Evolutionary conservation across 495 filamentous ascomycete genomes (phyloP), one percentile per base, ranked within the genome.

Genomic region (Neurospora tetrasperma): DNA sequence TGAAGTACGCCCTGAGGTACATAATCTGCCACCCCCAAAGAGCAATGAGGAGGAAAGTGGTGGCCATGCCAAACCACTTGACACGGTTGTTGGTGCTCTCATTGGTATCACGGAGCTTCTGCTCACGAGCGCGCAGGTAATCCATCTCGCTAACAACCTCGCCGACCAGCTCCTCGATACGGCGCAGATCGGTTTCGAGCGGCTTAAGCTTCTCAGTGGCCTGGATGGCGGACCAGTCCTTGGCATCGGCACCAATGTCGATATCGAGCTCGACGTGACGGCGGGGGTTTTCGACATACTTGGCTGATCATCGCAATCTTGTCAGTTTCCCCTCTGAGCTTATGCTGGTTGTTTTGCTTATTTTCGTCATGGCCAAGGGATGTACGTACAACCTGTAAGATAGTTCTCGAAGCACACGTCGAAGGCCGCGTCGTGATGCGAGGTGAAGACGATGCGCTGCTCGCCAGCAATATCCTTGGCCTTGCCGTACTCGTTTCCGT

Each of bases 61-160:
- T 98, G 46, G 90, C 90, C 81, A 98, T 92, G 2, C 94, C 94
- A 82, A 99, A 99, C 93, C 93, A 98, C 85, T 98, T 99, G 71
- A 99, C 96, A 72, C 96, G 89, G 83, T 94, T 95, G 84, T 99
- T 99, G 71, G 96, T 99, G 86, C 95, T 98, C 89, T 99, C 96
- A 83, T 99, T 99, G 76, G 96, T 99, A 85, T 99, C 96, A 78
- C 96, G 88, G 71, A 99, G 89, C 83, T 92, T 96, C 88, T 97
- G 94, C 86, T 99, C 96, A 76, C 96, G 88, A 9, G 84, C 80
- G 71, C 96, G 88, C 59, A 99, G 89, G 85, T 98, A 99, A 73
- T 96, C 93, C 91, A 95, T 96, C 86, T 96, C 93, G 69, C 82
- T 83, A 42, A 94, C 93, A 75, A 96, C 89, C 78, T 97, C 93